A percentile compares a stretch with the other conserved stretches of the same genome.
These are phyloP conservation scores for Dictyostelium citrinum DNA, from an alignment of 78 protist genomes.

Conservation along the genomic window DNA sequence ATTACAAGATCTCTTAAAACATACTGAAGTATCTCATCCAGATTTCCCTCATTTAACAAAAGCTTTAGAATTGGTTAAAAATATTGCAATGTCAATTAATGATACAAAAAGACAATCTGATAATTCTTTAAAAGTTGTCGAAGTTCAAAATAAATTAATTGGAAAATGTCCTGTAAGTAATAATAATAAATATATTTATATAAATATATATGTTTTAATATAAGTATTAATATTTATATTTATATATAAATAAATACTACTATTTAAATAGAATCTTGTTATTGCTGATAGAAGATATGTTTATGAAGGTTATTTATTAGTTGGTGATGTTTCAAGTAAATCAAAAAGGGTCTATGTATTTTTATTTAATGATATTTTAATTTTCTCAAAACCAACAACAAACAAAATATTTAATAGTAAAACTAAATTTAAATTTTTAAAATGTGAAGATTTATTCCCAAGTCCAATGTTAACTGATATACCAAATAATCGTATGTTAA, in stretches of 20 bases:
- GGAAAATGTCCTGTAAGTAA: conserved; percentile 64
- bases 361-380: conserved; percentile 68
- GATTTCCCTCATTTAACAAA: conserved; percentile 35
- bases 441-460: conserved; percentile 68
- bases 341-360: conserved; percentile 58
- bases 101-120: conserved; percentile 73
- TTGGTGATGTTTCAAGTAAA: conserved; percentile 21
- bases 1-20: conserved; percentile 68
- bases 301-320: conserved; percentile 51
- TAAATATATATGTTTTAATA: no score
- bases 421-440: conserved; percentile 49
- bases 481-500: conserved; percentile 58
- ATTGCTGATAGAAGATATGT: conserved; percentile 67
- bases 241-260: no score
- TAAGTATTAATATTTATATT: no score
- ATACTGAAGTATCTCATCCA: conserved; percentile 69
- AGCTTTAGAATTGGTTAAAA: conserved; percentile 33
- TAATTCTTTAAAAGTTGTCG: conserved; percentile 68
- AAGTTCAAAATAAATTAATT: conserved; percentile 59
- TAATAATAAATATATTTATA: no score
- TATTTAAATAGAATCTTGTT: conserved; percentile 42
- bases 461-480: conserved; percentile 45
- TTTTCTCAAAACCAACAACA: conserved; percentile 56
- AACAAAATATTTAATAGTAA: conserved; percentile 41
- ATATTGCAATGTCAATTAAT: conserved; percentile 62